These are phyloP conservation scores for Papiliotrema terrestris DNA, from an alignment of 1,284 basidiomycete genomes.

Conservation along the genomic window DNA sequence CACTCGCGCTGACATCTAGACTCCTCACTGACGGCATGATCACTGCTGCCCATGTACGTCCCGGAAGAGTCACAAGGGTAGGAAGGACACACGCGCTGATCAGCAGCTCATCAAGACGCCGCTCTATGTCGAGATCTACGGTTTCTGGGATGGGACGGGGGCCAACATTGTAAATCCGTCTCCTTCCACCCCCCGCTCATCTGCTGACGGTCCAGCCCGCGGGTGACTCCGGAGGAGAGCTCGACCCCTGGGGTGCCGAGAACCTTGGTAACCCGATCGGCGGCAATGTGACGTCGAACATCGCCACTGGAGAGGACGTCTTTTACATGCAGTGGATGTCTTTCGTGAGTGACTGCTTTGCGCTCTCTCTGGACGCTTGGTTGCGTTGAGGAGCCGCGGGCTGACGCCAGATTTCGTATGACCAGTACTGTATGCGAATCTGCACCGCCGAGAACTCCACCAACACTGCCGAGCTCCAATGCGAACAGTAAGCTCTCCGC, in stretches of 20 bases:
- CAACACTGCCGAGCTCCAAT: conserved; percentile 39
- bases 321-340: conserved; percentile 56
- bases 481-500: conserved; percentile 30
- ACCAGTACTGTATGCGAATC: conserved; percentile 50
- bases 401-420: conserved; percentile 34
- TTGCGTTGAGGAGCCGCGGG: not conserved
- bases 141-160: conserved; percentile 49
- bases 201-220: conserved; percentile 38
- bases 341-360: conserved; percentile 23
- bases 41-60: conserved; percentile 38
- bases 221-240: conserved; percentile 51
- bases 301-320: conserved; percentile 50
- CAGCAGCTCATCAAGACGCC: conserved; percentile 42
- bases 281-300: conserved; percentile 48
- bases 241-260: conserved; percentile 49
- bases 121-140: conserved; percentile 52
- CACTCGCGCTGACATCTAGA: conserved; percentile 13
- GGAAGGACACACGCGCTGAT: not conserved
- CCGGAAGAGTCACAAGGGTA: not conserved
- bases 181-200: conserved; percentile 5
- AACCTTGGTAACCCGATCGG: conserved; percentile 52
- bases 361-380: no score
- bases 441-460: conserved; percentile 45
- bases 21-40: conserved; percentile 48
- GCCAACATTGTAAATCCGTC: conserved; percentile 36